phyloP scores from a whole-genome alignment of 2,329 filamentous ascomycete genomes.

The Fusarium sp. region DNA sequence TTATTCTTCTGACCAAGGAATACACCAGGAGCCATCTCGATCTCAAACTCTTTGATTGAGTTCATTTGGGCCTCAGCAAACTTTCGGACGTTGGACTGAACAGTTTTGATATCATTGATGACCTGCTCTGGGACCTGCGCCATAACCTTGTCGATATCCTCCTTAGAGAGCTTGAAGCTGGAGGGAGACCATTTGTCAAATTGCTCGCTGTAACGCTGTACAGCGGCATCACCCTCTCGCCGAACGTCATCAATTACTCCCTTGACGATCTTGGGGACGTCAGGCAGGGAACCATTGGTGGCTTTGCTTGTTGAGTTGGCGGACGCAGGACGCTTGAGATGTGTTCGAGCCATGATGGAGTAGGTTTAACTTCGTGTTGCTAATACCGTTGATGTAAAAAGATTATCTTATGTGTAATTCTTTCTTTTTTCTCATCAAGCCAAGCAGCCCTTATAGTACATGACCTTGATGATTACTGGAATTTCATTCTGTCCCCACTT shows the following conservation, averaged over 20 bases:
- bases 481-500: background rate
- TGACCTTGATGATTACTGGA: background rate
- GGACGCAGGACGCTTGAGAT: background rate
- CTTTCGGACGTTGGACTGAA: background rate
- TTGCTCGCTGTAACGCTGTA: background rate
- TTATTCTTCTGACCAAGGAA: background rate
- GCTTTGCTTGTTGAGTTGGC: background rate
- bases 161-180: background rate
- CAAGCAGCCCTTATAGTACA: background rate
- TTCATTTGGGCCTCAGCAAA: background rate
- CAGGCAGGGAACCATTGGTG: background rate
- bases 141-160: background rate
- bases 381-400: background rate
- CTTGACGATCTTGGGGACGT: background rate
- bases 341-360: background rate
- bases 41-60: background rate
- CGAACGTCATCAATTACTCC: background rate
- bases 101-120: background rate
- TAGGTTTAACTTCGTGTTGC: background rate
- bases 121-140: background rate
- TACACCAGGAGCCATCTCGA: background rate
- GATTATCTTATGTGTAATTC: fast-evolving
- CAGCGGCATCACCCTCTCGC: background rate
- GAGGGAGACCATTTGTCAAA: background rate
- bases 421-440: background rate